phyloP scores from a whole-genome alignment of 441 rosid species.

The Iberis amara region DNA sequence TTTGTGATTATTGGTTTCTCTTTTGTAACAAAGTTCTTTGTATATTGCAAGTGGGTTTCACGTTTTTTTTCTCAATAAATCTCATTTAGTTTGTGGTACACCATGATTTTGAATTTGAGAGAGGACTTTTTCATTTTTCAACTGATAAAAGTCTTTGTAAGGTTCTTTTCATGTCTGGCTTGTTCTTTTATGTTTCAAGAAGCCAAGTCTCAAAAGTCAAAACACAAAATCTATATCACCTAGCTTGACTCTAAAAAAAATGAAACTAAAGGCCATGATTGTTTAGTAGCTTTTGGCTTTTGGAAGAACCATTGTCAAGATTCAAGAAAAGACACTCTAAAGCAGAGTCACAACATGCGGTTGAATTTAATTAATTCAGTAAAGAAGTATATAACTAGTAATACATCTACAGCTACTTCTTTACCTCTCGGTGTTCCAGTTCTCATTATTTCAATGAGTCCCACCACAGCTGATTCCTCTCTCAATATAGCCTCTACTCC shows the following conservation, averaged over 20 bases:
- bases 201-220: background rate
- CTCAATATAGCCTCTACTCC: constrained; percentile 62
- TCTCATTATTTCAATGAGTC: constrained; percentile 67
- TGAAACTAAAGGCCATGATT: too few species aligned
- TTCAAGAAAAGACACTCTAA: too few species aligned
- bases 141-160: constrained; percentile 7
- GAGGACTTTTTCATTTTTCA: constrained; percentile 3
- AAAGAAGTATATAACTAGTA: constrained; percentile 37
- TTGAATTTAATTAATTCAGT: too few species aligned
- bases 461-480: constrained; percentile 52
- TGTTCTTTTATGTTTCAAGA: too few species aligned
- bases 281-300: too few species aligned
- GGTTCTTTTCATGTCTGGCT: too few species aligned
- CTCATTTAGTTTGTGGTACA: constrained; percentile 29
- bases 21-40: constrained; percentile 20
- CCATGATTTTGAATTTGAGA: constrained; percentile 18
- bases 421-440: constrained; percentile 78
- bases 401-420: constrained; percentile 72
- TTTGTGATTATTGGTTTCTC: constrained; percentile 10
- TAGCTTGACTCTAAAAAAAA: too few species aligned
- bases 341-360: too few species aligned
- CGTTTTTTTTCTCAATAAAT: constrained; percentile 22
- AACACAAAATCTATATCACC: too few species aligned
- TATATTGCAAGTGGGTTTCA: constrained; percentile 26
- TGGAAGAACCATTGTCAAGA: too few species aligned